Evolutionary conservation across 2,329 filamentous ascomycete species (phyloP).

Genomic region (Aureobasidium musti): DNA sequence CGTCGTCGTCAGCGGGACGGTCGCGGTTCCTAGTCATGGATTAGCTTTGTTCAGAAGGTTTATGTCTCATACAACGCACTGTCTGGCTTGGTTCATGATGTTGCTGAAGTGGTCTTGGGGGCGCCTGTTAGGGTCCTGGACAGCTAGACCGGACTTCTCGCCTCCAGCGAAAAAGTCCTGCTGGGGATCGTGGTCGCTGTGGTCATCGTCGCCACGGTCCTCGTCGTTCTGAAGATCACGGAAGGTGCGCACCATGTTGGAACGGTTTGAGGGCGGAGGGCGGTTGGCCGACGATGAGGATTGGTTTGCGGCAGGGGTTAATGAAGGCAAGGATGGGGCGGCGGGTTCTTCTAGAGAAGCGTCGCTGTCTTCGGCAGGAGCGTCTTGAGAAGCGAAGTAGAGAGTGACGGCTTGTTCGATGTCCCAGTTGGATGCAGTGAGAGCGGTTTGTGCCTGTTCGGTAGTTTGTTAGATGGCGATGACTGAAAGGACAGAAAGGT

Average conservation of each 20-base stretch:
- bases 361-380: constrained; percentile 40
- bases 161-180: constrained; percentile 78
- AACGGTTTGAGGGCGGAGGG: constrained; percentile 30
- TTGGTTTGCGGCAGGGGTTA: constrained; percentile 27
- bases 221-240: constrained; percentile 50
- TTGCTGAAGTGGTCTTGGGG: constrained; percentile 52
- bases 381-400: constrained; percentile 47
- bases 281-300: constrained; percentile 30
- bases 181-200: constrained; percentile 61
- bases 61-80: constrained; percentile 39
- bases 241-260: constrained; percentile 47
- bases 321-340: constrained; percentile 27
- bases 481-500: not conserved
- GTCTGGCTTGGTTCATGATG: constrained; percentile 52
- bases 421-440: constrained; percentile 50
- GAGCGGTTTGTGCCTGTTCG: constrained; percentile 48
- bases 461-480: not conserved
- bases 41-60: not conserved
- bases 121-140: constrained; percentile 57
- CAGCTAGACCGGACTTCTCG: constrained; percentile 76
- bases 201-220: constrained; percentile 60
- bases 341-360: constrained; percentile 36
- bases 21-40: constrained; percentile 57
- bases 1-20: constrained; percentile 53
- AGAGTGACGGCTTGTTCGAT: constrained; percentile 49